Base-by-base conservation (phyloP, 139 green algal species). In the Chlorella sp. region DNA sequence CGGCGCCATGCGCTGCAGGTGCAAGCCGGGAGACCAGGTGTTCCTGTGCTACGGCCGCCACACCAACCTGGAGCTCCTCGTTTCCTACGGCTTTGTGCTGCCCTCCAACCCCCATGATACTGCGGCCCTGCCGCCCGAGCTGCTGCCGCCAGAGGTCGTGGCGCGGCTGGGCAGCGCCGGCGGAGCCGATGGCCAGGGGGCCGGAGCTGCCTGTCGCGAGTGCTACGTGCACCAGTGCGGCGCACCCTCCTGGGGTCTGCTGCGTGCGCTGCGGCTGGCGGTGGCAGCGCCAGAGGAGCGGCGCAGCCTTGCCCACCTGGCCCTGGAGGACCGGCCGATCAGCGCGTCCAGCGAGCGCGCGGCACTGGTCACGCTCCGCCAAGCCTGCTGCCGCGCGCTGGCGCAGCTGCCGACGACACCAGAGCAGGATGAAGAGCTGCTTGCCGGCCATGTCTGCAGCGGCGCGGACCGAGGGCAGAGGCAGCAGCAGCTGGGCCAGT, bases 31-130 rank as follows among this genome's bases (percentile, higher is more conserved):
- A 21, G 83, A 90, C 33, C 75, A 98, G 72, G 88, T 97, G 31
- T 89, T 94, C 67, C 73, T 98, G 8, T 97, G 90, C 78, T 98
- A 98, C 74, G 94, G 94, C 9, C 46, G 73, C 8, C 85, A 98
- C 83, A 92, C 74, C 38, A 98, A 98, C 77, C 70, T 97, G 40
- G 88, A 97, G 68, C 82, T 98, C 40, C 77, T 98, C 46, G 77
- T 93, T 72, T 83, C 90, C 33, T 98, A 98, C 67, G 94, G 94
- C 15, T 98, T 98, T 71, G 40, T 92, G 41, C 73, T 98, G 58
- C 41, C 73, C n/a, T 31, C 79, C 66, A 96, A 94, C 77, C 80
- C 89, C 0, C 90, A 97, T 67, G 91, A 96, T 45, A 77, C 62
- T 15, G 81, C 82, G 1, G 51, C 45, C 8, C 74, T 94, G 64